Evolutionary conservation across 306 rosid species (phyloP).

Genomic region (Nissolia schottii): DNA sequence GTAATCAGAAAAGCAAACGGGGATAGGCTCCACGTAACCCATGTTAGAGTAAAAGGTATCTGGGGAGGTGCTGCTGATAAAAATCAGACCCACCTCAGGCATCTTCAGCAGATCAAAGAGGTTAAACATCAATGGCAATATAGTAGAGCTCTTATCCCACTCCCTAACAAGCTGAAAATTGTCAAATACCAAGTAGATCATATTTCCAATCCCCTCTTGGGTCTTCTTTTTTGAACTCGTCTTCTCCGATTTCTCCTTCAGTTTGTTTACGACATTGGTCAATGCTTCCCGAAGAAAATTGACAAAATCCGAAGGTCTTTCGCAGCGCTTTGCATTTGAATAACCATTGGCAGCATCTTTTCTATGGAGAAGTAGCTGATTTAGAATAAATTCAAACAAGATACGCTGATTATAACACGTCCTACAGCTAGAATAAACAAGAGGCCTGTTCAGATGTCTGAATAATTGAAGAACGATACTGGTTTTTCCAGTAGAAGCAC

Average conservation of each 20-base stretch:
- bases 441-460: slow-evolving; percentile 71
- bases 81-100: slow-evolving; percentile 76
- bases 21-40: slow-evolving; percentile 76
- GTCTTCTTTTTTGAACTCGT: slow-evolving; percentile 31
- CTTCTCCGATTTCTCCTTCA: slow-evolving; percentile 43
- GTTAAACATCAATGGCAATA: slow-evolving; percentile 70
- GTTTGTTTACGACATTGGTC: slow-evolving; percentile 39
- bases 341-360: slow-evolving; percentile 63
- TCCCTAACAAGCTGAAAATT: slow-evolving; percentile 73
- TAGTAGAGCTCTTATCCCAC: slow-evolving; percentile 81
- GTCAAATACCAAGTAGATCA: slow-evolving; percentile 82
- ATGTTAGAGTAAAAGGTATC: slow-evolving; percentile 75
- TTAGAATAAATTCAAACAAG: slow-evolving; percentile 77
- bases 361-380: slow-evolving; percentile 67
- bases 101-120: slow-evolving; percentile 69
- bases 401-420: slow-evolving; percentile 70
- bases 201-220: slow-evolving; percentile 52
- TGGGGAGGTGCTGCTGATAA: slow-evolving; percentile 76
- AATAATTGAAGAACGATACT: slow-evolving; percentile 60
- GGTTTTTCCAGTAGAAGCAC: slow-evolving; percentile 78
- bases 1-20: slow-evolving; percentile 72
- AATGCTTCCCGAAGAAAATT: slow-evolving; percentile 75
- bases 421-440: slow-evolving; percentile 82
- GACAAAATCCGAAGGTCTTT: slow-evolving; percentile 78
- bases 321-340: slow-evolving; percentile 70